Base-by-base conservation (phyloP, 495 filamentous ascomycete species). In the Tuber melanosporum region DNA sequence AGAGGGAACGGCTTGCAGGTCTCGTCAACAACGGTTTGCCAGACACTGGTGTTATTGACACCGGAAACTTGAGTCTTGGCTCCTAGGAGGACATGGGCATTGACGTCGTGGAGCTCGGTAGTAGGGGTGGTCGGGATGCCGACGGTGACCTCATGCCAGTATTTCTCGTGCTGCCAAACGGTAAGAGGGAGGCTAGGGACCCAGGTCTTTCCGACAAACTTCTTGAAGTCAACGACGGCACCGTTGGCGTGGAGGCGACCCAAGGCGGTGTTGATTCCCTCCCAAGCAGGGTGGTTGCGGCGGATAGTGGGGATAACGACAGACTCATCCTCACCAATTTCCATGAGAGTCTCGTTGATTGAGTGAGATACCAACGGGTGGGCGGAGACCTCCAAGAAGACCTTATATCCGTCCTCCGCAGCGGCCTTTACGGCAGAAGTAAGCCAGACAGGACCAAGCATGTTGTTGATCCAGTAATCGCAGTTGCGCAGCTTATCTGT, bases 101-200 rank as follows among this genome's bases (percentile, higher is more conserved):
- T 76, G 10, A 83, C 78, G 74, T 86, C 85, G 52, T 85, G 85
- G 36, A 52, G 19, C 44, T 66, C 57, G 26, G 57, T 14, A 66
- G 57, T 4, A 8, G 57, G 17, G 26, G 57, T 26, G 5, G 57
- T 42, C 26, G 71, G 57, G n/a, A 76, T 39, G 36, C 79, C 80
- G 46, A 78, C 81, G n/a, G 70, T 72, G 43, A 86, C 75, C 70
- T 89, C 86, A 62, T 87, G 86, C 88, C 88, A 90, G 78, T 87
- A 87, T 70, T 84, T 85, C 46, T 83, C 83, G 78, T 89, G 86
- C 71, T 86, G 85, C 89, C 89, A 91, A 12, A 85, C 73, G 14
- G 83, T 85, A 80, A 77, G 87, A 86, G 77, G 87, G 78, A 78
- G 86, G 84, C 70, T 87, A 77, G 73, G 86, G 83, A 72, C 84